A percentile compares a stretch with the other conserved stretches of the same genome.
Conservation (phyloP, 2,329 filamentous ascomycete species). For the Microsporum audouinii region DNA sequence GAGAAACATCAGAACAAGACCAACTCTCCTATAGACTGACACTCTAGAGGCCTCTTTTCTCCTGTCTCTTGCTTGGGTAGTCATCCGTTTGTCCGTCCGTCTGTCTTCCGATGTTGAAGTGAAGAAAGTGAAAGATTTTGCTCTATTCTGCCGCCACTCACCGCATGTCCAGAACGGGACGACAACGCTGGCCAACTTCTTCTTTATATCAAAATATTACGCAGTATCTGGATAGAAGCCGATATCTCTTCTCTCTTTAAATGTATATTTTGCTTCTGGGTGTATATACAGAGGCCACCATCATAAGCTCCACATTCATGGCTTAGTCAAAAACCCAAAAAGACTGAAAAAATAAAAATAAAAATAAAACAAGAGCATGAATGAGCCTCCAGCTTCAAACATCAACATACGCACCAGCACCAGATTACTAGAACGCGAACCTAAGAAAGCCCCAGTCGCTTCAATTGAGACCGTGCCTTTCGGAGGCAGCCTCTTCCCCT, state of each 20-base stretch:
- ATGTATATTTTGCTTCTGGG: neutral
- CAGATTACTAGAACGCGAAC: neutral
- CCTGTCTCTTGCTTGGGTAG: too few species aligned
- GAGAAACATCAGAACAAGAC: neutral
- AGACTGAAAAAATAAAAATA: neutral
- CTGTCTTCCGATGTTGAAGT: too few species aligned
- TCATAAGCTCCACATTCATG: neutral
- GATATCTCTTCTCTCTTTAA: neutral
- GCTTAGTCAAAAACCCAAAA: neutral
- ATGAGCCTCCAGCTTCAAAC: neutral
- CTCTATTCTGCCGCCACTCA: neutral
- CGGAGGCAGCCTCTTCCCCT: neutral
- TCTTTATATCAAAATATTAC: neutral
- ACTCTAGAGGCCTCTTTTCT: neutral
- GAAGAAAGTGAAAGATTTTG: neutral
- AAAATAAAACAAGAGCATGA: neutral
- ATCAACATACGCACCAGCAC: neutral
- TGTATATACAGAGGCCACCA: too few species aligned
- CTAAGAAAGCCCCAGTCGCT: neutral
- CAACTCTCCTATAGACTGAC: neutral
- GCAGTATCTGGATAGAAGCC: too few species aligned
- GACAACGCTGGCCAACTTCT: neutral
- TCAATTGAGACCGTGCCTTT: neutral
- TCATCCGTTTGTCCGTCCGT: neutral
- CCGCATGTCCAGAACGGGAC: neutral